Conservation (phyloP, 1,139 yeast species). For the Nakaseomyces uthaithaninus region DNA sequence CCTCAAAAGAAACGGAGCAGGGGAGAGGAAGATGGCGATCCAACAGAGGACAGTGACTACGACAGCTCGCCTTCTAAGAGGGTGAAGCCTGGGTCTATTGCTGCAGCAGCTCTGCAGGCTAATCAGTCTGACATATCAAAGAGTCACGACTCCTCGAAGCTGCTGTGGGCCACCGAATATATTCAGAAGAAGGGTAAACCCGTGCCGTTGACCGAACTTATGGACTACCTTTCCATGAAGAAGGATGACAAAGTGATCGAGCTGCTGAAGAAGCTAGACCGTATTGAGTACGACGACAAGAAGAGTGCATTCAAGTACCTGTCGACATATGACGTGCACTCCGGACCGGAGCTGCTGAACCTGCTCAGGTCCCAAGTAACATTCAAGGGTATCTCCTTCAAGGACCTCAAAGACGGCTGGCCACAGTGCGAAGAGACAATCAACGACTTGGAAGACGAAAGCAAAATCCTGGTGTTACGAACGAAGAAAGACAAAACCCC, state of each 20-base stretch:
- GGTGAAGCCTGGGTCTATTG: constrained; percentile 33
- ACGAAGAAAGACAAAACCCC: constrained; percentile 92
- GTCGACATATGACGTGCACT: constrained; percentile 79
- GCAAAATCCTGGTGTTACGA: constrained; percentile 71
- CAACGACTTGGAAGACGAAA: constrained; percentile 64
- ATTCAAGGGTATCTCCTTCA: constrained; percentile 79
- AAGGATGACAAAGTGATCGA: constrained; percentile 49
- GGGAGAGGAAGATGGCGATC: constrained; percentile 21
- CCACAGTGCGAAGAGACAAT: constrained; percentile 78
- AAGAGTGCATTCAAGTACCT: constrained; percentile 71
- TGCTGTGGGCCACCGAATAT: constrained; percentile 82
- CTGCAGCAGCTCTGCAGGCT: constrained; percentile 29
- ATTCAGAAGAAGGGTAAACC: constrained; percentile 64
- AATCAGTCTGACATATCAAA: constrained; percentile 38
- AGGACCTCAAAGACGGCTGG: constrained; percentile 95
- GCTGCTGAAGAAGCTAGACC: constrained; percentile 63
- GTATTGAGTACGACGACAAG: constrained; percentile 55
- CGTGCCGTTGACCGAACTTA: constrained; percentile 42
- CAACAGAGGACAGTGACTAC: constrained; percentile 23
- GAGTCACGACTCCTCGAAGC: constrained; percentile 64
- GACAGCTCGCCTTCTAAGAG: constrained; percentile 25
- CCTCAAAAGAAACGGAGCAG: constrained; percentile 10
- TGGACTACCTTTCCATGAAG: constrained; percentile 32
- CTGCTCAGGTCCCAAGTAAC: constrained; percentile 76
- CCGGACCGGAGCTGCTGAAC: constrained; percentile 66